Evolutionary conservation across 2,329 filamentous ascomycete genomes (phyloP), one percentile per base, ranked within the genome.

Genomic region (Aspergillus intermedius): DNA sequence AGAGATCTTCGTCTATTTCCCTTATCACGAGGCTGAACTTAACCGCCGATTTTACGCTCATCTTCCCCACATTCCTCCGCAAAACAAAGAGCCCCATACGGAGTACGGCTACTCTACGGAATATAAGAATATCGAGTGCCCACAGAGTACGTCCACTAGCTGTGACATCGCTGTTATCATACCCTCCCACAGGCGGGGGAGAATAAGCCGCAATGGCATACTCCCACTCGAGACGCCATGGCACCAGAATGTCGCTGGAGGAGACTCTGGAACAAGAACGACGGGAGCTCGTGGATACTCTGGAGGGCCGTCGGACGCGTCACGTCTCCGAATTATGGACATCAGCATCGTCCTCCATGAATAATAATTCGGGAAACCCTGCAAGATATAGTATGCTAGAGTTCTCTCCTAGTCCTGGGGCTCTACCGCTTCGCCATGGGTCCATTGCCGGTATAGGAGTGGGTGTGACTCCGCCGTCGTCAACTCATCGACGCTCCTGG

Each of bases 211-310:
- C 42, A n/a, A 43, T 28, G 23, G 42, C 23, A 25, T 43, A 42
- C 21, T 23, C 19, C 17, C n/a, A 4, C 10, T 25, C 37, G 19
- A 15, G 37, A 12, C 37, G 37, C 12, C 37, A 40, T 8, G 15
- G 15, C 37, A 40, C 37, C 15, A 15, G 37, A 12, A 40, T 40
- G 37, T 40, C 37, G 37, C 80, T 91, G 61, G 87, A 89, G 70
- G 80, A 84, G 44, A 81, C 84, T 56, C 76, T 90, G 54, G 87
- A 90, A 63, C 84, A 89, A 73, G 87, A 91, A 74, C 80, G 86
- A 53, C 76, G 77, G 54, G 86, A 88, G 69, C 83, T 90, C 35
- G 74, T 89, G 56, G 82, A 82, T 43, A 73, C 88, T 52, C 74
- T 89, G 39, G 83, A 86, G 65, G 77, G 77, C 41, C 63, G 12